These are phyloP conservation scores for Sanghuangporus sanghuang DNA, from an alignment of 1,284 basidiomycete genomes.

Conservation along the genomic window DNA sequence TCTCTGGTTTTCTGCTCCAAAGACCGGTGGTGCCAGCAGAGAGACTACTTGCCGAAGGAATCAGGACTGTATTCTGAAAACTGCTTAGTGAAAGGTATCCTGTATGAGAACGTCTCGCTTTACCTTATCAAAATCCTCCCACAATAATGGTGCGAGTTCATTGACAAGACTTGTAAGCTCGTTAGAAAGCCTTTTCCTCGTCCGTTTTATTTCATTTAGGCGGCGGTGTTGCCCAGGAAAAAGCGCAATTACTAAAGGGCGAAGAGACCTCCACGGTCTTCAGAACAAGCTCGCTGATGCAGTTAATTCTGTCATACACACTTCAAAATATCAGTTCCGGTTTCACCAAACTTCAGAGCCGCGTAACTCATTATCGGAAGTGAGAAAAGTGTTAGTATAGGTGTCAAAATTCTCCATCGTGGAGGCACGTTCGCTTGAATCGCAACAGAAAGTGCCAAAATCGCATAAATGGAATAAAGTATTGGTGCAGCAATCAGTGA, in stretches of 20 bases:
- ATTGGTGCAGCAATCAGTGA: conserved; percentile 88
- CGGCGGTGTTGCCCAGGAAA: conserved; percentile 88
- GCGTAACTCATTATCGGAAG: conserved; percentile 92
- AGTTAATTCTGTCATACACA: conserved; percentile 34
- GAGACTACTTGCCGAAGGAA: conserved; percentile 77
- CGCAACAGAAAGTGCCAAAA: conserved; percentile 74
- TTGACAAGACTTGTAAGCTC: conserved; percentile 89
- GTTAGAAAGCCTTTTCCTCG: conserved; percentile 76
- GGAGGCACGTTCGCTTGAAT: conserved; percentile 62
- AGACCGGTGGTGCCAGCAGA: conserved; percentile 62
- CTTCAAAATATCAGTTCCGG: conserved; percentile 98
- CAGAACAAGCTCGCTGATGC: conserved; percentile 25
- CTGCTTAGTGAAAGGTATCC: conserved; percentile 2
- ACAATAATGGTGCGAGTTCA: conserved; percentile 84
- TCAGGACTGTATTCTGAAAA: conserved; percentile 70
- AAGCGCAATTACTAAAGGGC: conserved; percentile 86
- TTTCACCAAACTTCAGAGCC: conserved; percentile 97
- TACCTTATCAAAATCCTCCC: conserved; percentile 84
- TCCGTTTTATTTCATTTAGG: conserved; percentile 75
- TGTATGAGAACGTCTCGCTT: conserved; percentile 20
- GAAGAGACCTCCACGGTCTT: conserved; percentile 65
- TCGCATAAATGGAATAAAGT: conserved; percentile 81
- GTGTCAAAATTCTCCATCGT: conserved; percentile 71
- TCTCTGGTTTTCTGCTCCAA: conserved; percentile 69
- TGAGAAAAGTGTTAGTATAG: conserved; percentile 70